Evolutionary conservation across 73 alveolate genomes (phyloP), one percentile per base, ranked within the genome.

Genomic region (Paramecium sonneborni): DNA sequence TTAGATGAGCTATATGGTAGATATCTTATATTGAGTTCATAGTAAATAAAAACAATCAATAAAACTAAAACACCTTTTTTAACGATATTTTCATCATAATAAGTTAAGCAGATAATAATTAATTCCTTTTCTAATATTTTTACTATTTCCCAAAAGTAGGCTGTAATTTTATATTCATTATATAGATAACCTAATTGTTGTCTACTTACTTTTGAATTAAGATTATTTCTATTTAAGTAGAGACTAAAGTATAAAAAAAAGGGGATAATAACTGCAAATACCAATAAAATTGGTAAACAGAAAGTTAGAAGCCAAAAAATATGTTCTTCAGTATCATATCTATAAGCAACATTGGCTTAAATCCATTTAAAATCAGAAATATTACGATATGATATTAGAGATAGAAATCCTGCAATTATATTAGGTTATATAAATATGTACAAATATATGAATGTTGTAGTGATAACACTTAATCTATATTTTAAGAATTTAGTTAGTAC

Each of bases 301-400:
- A 67, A 30, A 21, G 21, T 20, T n/a, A 67, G 12, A 1, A 67
- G 26, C 87, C 87, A 74, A 15, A 32, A 14, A 32, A 32, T 32
- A 74, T 74, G 87, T 3, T 14, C 34, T 35, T 30, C 12, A 35
- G 87, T 74, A 38, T 74, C 87, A 35, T 74, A 74, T 35, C 87
- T 74, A 43, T 12, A 74, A 10, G 87, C 55, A 0, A 74, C 46
- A 35, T 74, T 74, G 15, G 58, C 87, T 14, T 23, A 74, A 3
- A 74, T 35, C 87, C 87, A 74, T 35, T 74, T 35, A 35, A 5
- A 21, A 8, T 39, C 58, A 15, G 55, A 28, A 2, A 74, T 35
- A 3, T 23, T 30, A 11, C 87, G 28, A 35, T n/a, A 74, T 3
- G 87, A 74, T 11, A 74, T 74, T n/a, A 74, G 15, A 2, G 57